Base-by-base conservation (phyloP, 2,329 filamentous ascomycete genomes). In the Aspergillus carbonarius region DNA sequence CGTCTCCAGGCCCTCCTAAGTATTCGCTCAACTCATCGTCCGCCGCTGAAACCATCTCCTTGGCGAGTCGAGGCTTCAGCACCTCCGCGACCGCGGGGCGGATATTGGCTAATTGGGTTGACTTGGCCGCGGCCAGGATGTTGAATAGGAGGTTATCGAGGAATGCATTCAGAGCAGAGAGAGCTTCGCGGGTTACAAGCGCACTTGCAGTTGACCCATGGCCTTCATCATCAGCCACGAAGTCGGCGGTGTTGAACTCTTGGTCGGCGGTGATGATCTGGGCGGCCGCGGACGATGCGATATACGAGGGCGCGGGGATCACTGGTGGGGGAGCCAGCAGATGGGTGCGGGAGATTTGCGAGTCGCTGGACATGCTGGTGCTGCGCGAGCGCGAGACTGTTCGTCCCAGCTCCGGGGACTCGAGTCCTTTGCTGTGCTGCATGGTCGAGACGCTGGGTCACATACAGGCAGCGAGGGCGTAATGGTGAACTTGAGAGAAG, bases 71-170 rank as follows among this genome's bases (percentile, higher is more conserved):
- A 15, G 91, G 89, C 76, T 96, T 97, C 58, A 99, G 81, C 6
- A 97, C 89, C 54, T 97, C 92, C 47, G 85, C 83, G 32, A 98
- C 88, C 32, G 93, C 93, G 3, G 91, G 90, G 60, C 92, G 87
- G 59, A 98, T 83, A 2, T 87, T 83, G 7, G 84, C 78, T 8
- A 98, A 81, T 2, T 87, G 86, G 0, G 92, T 96, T 2, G 92
- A 92, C 67, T 88, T 88, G 17, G 93, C 88, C 12, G 86, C 81
- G 25, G 87, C 86, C n/a, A 99, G 85, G 62, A 98, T 90, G 70
- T 91, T 93, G 80, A 93, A 96, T 5, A 99, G 83, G 4, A 98
- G 82, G 71, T 97, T 91, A 74, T 99, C 95, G 62, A 99, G 85
- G 71, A 99, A 99, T 68, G 85, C 87, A 77, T 99, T 99, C 70